Conservation (phyloP, 2,329 filamentous ascomycete genomes). For the Paraconiothyrium brasiliense region DNA sequence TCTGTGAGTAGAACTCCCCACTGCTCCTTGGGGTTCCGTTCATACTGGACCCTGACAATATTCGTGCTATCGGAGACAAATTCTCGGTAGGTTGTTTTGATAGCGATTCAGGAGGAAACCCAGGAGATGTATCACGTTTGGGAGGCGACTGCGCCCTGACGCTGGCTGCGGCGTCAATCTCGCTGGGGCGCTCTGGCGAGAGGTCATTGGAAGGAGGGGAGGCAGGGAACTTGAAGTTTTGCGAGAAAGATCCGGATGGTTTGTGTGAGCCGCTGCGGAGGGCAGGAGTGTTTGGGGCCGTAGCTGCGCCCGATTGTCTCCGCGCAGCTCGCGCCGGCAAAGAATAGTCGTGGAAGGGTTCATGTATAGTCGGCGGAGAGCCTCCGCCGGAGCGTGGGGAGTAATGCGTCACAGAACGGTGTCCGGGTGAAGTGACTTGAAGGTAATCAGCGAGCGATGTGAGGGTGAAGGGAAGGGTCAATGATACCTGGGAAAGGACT, state of each 20-base stretch:
- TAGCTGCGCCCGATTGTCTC: constrained; percentile 41
- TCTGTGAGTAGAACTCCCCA: constrained; percentile 92
- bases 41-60: constrained; percentile 80
- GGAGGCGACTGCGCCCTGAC: constrained; percentile 53
- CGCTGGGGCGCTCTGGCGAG: constrained; percentile 40
- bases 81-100: constrained; percentile 63
- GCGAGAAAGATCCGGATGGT: constrained; percentile 22
- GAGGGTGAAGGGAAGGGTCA: not conserved
- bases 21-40: constrained; percentile 85
- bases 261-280: constrained; percentile 30
- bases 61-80: constrained; percentile 69
- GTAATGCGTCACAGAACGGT: constrained; percentile 48
- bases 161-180: constrained; percentile 43
- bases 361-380: constrained; percentile 45
- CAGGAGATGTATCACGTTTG: constrained; percentile 35
- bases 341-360: constrained; percentile 37
- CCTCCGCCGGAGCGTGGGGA: constrained; percentile 55
- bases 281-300: constrained; percentile 53
- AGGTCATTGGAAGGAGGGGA: constrained; percentile 46
- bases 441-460: constrained; percentile 28
- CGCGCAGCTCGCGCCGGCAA: constrained; percentile 42
- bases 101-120: constrained; percentile 30
- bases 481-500: constrained; percentile 44
- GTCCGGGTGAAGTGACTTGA: constrained; percentile 41
- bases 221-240: constrained; percentile 67